Evolutionary conservation across 441 rosid species (phyloP), one percentile per base, ranked within the genome.

Genomic region (Biscutella laevigata): DNA sequence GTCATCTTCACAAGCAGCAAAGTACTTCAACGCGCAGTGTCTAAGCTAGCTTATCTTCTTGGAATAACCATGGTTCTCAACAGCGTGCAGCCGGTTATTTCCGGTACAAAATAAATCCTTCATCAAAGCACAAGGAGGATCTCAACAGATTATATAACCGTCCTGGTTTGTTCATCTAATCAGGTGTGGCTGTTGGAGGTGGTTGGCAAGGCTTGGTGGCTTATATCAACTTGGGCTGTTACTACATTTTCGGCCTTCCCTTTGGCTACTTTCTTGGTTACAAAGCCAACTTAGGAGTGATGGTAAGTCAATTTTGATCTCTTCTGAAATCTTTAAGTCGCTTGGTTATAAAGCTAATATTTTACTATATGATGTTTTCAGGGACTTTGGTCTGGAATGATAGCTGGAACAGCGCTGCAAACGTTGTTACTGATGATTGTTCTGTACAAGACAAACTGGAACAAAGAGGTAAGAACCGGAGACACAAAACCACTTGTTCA

Each of bases 191-290:
- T 20, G 47, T 90, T 12, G 92, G 97, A 4, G 86, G 77, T 29
- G 97, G 97, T 10, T 90, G 97, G 95, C 95, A 90, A 72, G 79
- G 78, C 0, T 36, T 78, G 57, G 95, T 86, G 24, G 98, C 94
- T 27, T 87, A 78, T 15, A 77, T 84, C 30, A 90, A 86, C 68
- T 61, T 90, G 38, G 87, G 86, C 12, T 75, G 76, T 52, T 84
- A 84, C 50, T 84, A 90, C 54, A 42, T 77, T 28, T 81, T 87
- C 2, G 95, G 98, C 6, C 69, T 84, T 12, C 95, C 98, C 3
- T 61, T 84, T 1, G 95, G 96, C 0, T 73, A 66, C 53, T 34
- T 84, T 19, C 92, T 91, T 16, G 94, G 98, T 35, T 84, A 75
- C 61, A 37, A 13, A 43, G 83, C 80, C 13, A 54, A 86, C n/a